phyloP scores from a whole-genome alignment of 306 rosid species.

The Trichosanthes truncata region DNA sequence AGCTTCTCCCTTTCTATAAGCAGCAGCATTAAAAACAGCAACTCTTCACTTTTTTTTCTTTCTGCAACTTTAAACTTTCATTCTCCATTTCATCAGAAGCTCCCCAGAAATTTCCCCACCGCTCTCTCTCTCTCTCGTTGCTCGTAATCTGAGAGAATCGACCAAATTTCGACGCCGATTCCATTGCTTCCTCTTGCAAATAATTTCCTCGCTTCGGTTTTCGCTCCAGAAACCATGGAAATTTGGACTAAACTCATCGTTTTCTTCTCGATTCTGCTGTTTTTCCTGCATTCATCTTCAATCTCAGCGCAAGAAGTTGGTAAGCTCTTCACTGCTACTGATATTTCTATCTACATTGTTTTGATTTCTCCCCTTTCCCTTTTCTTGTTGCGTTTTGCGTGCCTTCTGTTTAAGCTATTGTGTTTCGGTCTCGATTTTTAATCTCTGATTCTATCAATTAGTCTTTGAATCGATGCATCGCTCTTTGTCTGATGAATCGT shows the following conservation, averaged over 20 bases:
- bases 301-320: constrained; percentile 5
- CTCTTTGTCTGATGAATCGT: neutral
- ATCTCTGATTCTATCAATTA: neutral
- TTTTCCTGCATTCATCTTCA: neutral
- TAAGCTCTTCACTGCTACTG: neutral
- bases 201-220: neutral
- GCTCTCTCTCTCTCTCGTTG: neutral
- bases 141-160: neutral
- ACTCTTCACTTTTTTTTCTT: neutral
- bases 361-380: neutral
- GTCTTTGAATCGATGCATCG: neutral
- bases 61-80: neutral
- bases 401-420: neutral
- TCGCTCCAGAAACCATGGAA: neutral
- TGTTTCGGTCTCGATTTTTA: neutral
- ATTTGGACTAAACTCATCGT: neutral
- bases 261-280: neutral
- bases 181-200: neutral
- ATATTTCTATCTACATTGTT: neutral
- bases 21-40: neutral
- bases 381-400: neutral
- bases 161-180: neutral
- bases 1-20: neutral
- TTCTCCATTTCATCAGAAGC: neutral
- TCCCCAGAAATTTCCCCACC: neutral